Base-by-base conservation (phyloP, 306 rosid genomes). In the Mucuna pruriens region DNA sequence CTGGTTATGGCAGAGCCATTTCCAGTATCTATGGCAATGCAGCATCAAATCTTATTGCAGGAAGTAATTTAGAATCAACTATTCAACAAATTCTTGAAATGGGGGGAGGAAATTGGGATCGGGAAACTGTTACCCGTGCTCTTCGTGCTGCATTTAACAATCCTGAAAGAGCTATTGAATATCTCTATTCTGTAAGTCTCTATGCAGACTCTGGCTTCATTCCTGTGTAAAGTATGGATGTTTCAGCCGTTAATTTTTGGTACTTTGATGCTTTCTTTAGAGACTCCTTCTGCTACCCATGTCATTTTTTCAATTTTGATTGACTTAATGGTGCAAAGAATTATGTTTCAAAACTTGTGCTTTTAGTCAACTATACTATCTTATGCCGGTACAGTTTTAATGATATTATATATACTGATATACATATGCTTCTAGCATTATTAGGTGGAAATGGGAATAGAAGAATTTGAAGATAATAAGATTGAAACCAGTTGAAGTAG, bases 61-160 rank as follows among this genome's bases (percentile, higher is more conserved):
- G 97, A 72, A 85, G 76, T 61, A 86, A 70, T 78, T 87, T 91
- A 76, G 98, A 91, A 85, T 64, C 84, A 65, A 84, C 91, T 2
- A 51, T 90, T 80, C 90, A 93, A 66, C 94, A 90, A 69, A 90
- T 93, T 60, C 86, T 93, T 54, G 94, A 88, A 38, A 91, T 93
- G 90, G 98, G 98, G 34, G 98, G 93, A 68, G 98, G 98, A 49
- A 86, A 84, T 70, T 93, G 98, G 98, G 94, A 93, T n/a, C 87
- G 91, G 72, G 98, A 90, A 65, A 90, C 93, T 51, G 94, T 93
- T 81, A 73, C 80, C n/a, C 88, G 91, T 19, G 94, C 98, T 70
- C 90, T 93, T 52, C 94, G 92, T 60, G 97, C 98, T 73, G 97
- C 98, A 34, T 93, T 55, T 83, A 91, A 91, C 86, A 93, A 93